Base-by-base conservation (phyloP, 163 green algal species). In the Dunaliella salina region DNA sequence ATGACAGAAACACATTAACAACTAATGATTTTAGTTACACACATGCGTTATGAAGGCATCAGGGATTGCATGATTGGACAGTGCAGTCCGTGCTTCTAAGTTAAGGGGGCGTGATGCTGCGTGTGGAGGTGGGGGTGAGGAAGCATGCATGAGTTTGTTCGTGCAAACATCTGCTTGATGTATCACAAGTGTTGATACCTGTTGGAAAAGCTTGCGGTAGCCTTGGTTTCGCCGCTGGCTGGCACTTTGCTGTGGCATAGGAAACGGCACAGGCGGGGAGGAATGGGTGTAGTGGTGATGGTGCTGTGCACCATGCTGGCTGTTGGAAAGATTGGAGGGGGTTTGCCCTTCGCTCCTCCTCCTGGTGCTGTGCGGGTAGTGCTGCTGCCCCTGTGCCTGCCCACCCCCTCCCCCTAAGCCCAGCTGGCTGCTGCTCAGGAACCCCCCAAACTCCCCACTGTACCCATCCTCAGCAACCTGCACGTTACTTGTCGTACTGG, bases 141-240 rank as follows among this genome's bases (percentile, higher is more conserved):
- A 20, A 22, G 29, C 30, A 22, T 59, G 26, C 81, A 78, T 79
- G n/a, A 29, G 22, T 45, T 79, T 40, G 40, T 78, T 3, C 29
- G 13, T 59, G 29, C 22, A 32, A 46, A 5, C 35, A 59, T 32
- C 0, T 63, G 24, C 20, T n/a, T 1, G 35, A 45, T 57, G 32
- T 63, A 30, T 57, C 33, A 18, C n/a, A 4, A 29, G 1, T 8
- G 25, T 29, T 24, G 50, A n/a, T 1, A 80, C 82, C 80, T 90
- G 87, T 69, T 90, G 87, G 85, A 85, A 90, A 0, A 90, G 85
- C 80, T 87, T 86, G 1, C 87, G 72, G 18, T 90, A 90, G 3
- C 87, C 87, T 45, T 90, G 87, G 35, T 82, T 85, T 3, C 87
- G 82, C 34, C 83, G 87, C 57, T 87, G 75, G 26, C n/a, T 25